Evolutionary conservation across 2,329 filamentous ascomycete genomes (phyloP).

Genomic region (Exserohilum rostratum): DNA sequence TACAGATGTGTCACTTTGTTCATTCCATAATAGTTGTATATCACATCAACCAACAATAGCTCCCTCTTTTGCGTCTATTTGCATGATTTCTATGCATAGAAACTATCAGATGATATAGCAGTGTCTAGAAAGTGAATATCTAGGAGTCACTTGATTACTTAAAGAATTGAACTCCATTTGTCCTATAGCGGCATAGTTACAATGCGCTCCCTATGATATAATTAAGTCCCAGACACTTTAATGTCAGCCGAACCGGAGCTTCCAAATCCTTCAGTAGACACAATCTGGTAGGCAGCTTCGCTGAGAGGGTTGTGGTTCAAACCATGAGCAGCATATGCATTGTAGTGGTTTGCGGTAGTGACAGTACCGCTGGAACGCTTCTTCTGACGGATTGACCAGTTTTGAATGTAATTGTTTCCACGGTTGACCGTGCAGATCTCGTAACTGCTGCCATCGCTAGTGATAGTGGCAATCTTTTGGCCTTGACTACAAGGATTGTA

Average conservation of each 20-base stretch:
- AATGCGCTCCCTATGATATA: too few species aligned
- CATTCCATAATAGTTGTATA: too few species aligned
- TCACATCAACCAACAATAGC: too few species aligned
- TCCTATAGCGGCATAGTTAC: too few species aligned
- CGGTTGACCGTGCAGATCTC: neutral
- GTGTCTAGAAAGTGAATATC: too few species aligned
- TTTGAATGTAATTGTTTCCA: neutral
- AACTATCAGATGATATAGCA: too few species aligned
- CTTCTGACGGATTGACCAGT: neutral
- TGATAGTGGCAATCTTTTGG: neutral
- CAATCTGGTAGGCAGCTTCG: neutral
- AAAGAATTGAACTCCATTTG: too few species aligned
- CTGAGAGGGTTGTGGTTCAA: neutral
- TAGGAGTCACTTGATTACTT: too few species aligned
- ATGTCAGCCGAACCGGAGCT: neutral
- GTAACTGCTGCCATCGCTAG: neutral
- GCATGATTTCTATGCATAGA: too few species aligned
- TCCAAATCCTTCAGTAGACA: neutral
- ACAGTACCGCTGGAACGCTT: neutral
- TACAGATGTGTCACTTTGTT: neutral
- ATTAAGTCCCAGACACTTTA: neutral
- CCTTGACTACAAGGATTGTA: neutral
- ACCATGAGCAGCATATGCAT: neutral
- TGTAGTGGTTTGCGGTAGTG: neutral
- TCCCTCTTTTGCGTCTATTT: too few species aligned